These are phyloP conservation scores for Tricholoma bakamatsutake DNA, from an alignment of 768 basidiomycete genomes.

Conservation along the genomic window DNA sequence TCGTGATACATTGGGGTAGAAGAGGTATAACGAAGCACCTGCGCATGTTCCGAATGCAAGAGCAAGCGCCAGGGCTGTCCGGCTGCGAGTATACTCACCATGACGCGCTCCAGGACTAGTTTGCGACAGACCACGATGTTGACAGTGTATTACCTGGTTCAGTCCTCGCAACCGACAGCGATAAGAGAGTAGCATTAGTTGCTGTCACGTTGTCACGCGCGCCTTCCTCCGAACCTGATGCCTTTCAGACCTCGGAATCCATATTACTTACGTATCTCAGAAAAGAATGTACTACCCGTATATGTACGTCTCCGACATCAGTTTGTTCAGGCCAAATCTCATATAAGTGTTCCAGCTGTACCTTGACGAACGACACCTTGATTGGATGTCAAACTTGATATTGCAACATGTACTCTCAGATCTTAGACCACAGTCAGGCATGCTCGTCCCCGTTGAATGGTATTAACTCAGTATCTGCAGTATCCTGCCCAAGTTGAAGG, in stretches of 20 bases:
- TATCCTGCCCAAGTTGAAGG: slow-evolving; percentile 59
- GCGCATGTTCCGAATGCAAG: slow-evolving; percentile 20
- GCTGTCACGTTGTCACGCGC: neutral
- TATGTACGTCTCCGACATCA: slow-evolving; percentile 36
- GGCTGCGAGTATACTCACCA: neutral
- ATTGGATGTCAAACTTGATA: slow-evolving; percentile 86
- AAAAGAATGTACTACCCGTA: slow-evolving; percentile 66
- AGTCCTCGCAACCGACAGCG: neutral
- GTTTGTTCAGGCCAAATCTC: slow-evolving; percentile 17
- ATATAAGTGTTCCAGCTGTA: slow-evolving; percentile 31
- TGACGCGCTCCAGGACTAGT: neutral
- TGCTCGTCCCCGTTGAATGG: slow-evolving; percentile 9
- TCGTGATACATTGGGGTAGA: slow-evolving; percentile 43
- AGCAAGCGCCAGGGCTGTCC: neutral
- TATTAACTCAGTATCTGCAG: slow-evolving; percentile 27
- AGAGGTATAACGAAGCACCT: slow-evolving; percentile 43
- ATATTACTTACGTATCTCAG: slow-evolving; percentile 78
- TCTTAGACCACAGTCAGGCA: slow-evolving; percentile 58
- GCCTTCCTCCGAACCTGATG: slow-evolving; percentile 32
- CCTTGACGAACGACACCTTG: slow-evolving; percentile 80
- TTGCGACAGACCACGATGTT: neutral
- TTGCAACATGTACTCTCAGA: slow-evolving; percentile 79
- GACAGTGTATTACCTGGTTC: neutral
- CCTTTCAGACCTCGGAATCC: slow-evolving; percentile 67
- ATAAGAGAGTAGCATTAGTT: neutral